Base-by-base conservation (phyloP, 495 filamentous ascomycete species). In the Viridothelium virens region DNA sequence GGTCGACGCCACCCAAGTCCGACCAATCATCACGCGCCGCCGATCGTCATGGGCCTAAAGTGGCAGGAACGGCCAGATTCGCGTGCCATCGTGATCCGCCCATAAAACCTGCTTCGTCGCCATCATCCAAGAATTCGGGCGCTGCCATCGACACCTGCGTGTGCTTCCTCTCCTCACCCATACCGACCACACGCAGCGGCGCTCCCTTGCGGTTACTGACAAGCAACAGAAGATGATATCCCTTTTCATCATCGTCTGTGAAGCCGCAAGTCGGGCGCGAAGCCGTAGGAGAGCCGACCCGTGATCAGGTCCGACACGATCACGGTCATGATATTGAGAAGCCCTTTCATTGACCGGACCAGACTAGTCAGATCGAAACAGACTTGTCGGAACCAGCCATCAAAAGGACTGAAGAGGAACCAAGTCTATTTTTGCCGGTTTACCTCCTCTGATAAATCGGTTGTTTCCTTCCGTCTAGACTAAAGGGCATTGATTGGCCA, bases 61-160 rank as follows among this genome's bases (percentile, higher is more conserved):
- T 16, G 9, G 9, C 7, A 46, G 41, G 14, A 46, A 7, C 41
- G 41, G 9, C 14, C 9, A 46, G 9, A 16, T 46, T 16, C 41
- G 41, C 41, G 9, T 7, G 25, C 11, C 53, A 59, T 59, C 53
- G 25, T 18, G 7, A 11, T 11, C 53, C 53, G 18, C 53, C 25
- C 53, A 34, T 59, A 59, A 59, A 59, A 59, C 53, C 53, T 33
- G 53, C 53, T 59, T 59, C 53, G 53, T 16, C 68, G 62, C 11
- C 68, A 67, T 18, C 63, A 66, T 6, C 70, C 67, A 2, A 69
- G 62, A 34, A 25, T 70, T 3, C 66, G 63, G 34, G 63, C 62
- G 11, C 38, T 41, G 7, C 67, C 71, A 36, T 70, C 69, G 16
- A 65, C 63, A 59, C n/a, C 53, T 59, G 53, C 53, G 31, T 18